Evolutionary conservation across 148 eudicot genomes (phyloP).

Genomic region (Rhododendron kiyosumense): DNA sequence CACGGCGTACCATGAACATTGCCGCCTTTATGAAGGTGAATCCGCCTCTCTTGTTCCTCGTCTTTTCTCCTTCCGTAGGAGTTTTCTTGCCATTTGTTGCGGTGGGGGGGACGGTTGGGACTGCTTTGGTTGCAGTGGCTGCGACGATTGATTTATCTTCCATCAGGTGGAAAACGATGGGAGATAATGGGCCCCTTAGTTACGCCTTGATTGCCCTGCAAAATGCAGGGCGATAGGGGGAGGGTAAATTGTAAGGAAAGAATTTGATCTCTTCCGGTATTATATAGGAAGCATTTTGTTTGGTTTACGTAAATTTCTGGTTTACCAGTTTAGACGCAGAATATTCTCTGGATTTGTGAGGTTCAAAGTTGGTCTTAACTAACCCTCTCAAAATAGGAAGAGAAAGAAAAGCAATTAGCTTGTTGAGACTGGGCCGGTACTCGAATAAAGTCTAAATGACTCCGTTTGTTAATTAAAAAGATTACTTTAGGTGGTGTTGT

Average conservation of each 20-base stretch:
- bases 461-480: background rate
- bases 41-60: constrained; percentile 11
- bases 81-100: background rate
- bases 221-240: background rate
- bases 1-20: constrained; percentile 12
- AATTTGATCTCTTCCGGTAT: background rate
- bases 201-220: background rate
- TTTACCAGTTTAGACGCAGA: background rate
- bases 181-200: background rate
- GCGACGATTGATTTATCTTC: background rate
- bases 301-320: background rate
- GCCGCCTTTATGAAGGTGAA: constrained; percentile 21
- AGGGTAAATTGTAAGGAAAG: background rate
- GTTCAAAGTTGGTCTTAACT: background rate
- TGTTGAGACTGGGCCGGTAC: background rate
- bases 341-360: constrained; percentile 1
- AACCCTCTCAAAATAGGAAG: background rate
- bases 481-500: background rate
- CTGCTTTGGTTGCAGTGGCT: background rate
- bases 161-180: background rate
- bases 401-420: background rate
- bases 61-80: constrained; percentile 6
- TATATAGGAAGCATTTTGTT: background rate
- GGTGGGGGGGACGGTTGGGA: background rate
- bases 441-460: background rate